phyloP scores from a whole-genome alignment of 1,284 basidiomycete species.

The Lentinula novae-zelandiae region DNA sequence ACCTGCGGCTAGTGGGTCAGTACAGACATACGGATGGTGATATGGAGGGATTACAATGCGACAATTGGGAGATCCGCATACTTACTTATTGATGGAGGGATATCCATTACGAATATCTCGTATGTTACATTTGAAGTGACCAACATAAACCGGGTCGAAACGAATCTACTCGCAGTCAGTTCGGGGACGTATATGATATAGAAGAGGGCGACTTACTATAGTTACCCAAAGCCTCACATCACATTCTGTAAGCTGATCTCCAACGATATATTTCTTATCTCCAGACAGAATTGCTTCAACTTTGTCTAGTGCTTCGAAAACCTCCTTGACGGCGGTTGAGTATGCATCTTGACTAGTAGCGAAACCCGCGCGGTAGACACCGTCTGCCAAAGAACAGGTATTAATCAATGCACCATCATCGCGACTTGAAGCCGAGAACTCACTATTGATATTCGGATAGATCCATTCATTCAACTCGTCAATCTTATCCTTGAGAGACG shows the following conservation, averaged over 20 bases:
- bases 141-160: conserved; percentile 84
- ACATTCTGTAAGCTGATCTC: conserved; percentile 83
- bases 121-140: conserved; percentile 94
- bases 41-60: neutral
- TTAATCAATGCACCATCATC: neutral
- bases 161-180: conserved; percentile 33
- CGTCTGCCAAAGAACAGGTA: conserved; percentile 42
- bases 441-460: conserved; percentile 42
- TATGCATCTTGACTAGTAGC: conserved; percentile 84
- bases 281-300: conserved; percentile 76
- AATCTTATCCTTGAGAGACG: conserved; percentile 70
- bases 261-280: conserved; percentile 77
- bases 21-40: neutral
- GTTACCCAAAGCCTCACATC: conserved; percentile 92
- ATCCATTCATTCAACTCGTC: conserved; percentile 69
- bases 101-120: conserved; percentile 77
- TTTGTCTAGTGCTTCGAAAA: conserved; percentile 80
- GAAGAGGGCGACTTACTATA: conserved; percentile 52
- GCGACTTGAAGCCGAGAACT: neutral
- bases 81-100: conserved; percentile 72
- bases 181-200: neutral
- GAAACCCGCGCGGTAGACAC: conserved; percentile 90
- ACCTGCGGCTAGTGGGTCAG: conserved; percentile 37
- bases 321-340: conserved; percentile 63
- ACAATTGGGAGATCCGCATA: conserved; percentile 2